Percentiles rank a stretch among this genome's conserved stretches.
Conservation (phyloP, 192 early-diverging fungal genomes). For the Linderina pennispora region DNA sequence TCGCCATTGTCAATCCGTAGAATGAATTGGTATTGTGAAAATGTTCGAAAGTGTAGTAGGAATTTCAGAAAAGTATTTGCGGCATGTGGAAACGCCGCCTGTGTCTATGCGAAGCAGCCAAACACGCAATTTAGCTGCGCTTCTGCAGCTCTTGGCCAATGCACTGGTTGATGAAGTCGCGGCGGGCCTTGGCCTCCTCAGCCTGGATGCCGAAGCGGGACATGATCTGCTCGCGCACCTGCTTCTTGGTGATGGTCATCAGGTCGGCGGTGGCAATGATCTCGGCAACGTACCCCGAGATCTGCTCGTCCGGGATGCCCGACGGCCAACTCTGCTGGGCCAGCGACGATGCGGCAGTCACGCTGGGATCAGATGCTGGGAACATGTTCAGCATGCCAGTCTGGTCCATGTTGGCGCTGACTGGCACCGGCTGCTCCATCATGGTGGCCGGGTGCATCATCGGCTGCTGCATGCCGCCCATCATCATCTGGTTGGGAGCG, state of each 20-base stretch:
- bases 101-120: too few relatives aligned
- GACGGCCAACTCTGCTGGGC: conserved; percentile 34
- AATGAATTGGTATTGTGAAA: too few relatives aligned
- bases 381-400: not conserved
- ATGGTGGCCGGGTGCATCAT: conserved; percentile 40
- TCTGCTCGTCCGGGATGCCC: conserved; percentile 62
- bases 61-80: too few relatives aligned
- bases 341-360: conserved; percentile 5
- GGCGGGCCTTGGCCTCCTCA: conserved; percentile 70
- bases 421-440: conserved; percentile 28
- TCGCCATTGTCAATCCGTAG: too few relatives aligned
- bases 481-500: conserved; percentile 2
- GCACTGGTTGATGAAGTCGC: conserved; percentile 82
- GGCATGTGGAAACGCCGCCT: too few relatives aligned
- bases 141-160: conserved; percentile 54
- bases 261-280: conserved; percentile 85
- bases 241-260: conserved; percentile 99
- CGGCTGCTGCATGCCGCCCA: too few relatives aligned
- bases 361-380: conserved; percentile 1
- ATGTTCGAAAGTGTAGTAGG: too few relatives aligned
- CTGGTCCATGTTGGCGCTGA: conserved; percentile 1
- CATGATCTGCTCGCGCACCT: conserved; percentile 89
- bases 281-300: conserved; percentile 60
- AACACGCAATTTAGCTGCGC: conserved; percentile 13
- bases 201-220: conserved; percentile 59